Conservation (phyloP, 345 rosid genomes). For the Turritis glabra region DNA sequence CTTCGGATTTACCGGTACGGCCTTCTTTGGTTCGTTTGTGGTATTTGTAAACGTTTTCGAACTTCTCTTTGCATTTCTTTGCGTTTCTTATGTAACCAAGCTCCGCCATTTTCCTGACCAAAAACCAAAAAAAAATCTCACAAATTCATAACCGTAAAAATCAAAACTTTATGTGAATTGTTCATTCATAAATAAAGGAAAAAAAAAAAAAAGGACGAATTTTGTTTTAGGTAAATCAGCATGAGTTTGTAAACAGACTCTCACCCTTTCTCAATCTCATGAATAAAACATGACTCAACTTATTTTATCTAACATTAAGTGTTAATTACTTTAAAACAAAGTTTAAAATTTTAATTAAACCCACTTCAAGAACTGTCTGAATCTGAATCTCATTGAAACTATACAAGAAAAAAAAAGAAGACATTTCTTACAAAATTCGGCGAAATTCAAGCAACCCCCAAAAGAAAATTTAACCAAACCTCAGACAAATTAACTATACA, state of each 20-base stretch:
- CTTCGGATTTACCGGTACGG: constrained; percentile 62
- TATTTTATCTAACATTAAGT: constrained; percentile 24
- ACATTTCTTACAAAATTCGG: constrained; percentile 11
- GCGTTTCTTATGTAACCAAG: constrained; percentile 75
- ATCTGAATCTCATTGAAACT: constrained; percentile 31
- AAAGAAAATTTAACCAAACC: not conserved
- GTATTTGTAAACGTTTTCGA: constrained; percentile 90
- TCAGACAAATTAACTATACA: not conserved
- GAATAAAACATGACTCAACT: constrained; percentile 42
- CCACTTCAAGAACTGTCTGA: constrained; percentile 28
- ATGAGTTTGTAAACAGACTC: constrained; percentile 35
- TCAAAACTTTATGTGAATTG: not conserved
- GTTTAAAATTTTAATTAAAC: not conserved
- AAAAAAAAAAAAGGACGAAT: not conserved
- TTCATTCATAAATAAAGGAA: no score
- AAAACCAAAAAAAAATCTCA: not conserved
- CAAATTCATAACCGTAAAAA: not conserved
- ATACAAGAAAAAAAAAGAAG: not conserved
- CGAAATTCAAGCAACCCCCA: not conserved
- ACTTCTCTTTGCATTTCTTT: constrained; percentile 94
- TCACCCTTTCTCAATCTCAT: constrained; percentile 14
- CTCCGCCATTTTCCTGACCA: constrained; percentile 65
- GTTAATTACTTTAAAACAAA: constrained; percentile 6
- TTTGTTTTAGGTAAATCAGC: constrained; percentile 3
- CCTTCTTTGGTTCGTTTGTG: constrained; percentile 92